These are phyloP conservation scores for Amanita pallidorosea DNA, from an alignment of 768 basidiomycete species.

Conservation along the genomic window DNA sequence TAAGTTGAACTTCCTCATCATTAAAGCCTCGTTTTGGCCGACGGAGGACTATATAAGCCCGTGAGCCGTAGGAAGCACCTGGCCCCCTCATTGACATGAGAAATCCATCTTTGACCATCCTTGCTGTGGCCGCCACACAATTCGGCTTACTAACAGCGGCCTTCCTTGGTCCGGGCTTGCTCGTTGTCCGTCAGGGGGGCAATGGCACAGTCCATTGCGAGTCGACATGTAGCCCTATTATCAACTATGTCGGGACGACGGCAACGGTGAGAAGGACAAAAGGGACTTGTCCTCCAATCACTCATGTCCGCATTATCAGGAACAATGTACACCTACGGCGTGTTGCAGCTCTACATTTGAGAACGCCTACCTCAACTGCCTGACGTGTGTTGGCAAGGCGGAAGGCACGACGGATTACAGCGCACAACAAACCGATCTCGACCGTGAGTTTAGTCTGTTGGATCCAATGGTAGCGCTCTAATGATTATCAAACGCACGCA, in stretches of 20 bases:
- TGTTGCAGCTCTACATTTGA: slow-evolving; percentile 1
- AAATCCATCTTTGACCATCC: not conserved
- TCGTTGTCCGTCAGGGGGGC: not conserved
- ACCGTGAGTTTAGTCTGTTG: no score
- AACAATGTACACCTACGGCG: not conserved
- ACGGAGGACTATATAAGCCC: not conserved
- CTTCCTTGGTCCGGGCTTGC: not conserved
- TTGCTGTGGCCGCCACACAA: not conserved
- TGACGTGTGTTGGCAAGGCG: slow-evolving; percentile 2
- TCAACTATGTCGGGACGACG: not conserved
- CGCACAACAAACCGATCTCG: not conserved
- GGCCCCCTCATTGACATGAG: not conserved
- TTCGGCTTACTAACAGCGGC: not conserved
- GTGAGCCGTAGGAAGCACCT: not conserved
- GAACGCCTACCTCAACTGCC: not conserved
- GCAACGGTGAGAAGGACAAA: not conserved
- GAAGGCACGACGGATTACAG: not conserved
- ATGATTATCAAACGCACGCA: not conserved
- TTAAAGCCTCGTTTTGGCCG: not conserved
- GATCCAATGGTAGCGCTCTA: no score
- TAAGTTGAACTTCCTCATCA: not conserved
- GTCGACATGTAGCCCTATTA: not conserved
- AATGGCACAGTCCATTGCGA: not conserved
- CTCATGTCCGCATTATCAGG: not conserved
- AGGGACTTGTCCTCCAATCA: not conserved